A percentile compares a stretch with the other conserved stretches of the same genome.
Conservation (phyloP, 495 filamentous ascomycete genomes). For the Sordaria brevicollis region DNA sequence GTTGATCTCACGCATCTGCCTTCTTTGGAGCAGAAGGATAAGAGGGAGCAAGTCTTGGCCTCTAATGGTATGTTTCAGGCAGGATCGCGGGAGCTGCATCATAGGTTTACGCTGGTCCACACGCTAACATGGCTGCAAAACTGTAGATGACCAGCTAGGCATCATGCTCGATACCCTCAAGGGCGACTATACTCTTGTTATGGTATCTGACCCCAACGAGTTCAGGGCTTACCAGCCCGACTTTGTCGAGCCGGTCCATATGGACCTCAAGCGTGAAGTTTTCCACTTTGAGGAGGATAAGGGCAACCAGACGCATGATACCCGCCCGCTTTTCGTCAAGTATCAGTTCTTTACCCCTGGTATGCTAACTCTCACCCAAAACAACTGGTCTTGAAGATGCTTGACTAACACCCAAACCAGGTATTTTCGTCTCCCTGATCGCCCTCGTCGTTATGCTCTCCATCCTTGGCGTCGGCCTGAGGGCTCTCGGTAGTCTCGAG, state of each 20-base stretch:
- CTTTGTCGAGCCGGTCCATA: slow-evolving; percentile 32
- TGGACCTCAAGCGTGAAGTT: slow-evolving; percentile 37
- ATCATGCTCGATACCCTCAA: slow-evolving; percentile 23
- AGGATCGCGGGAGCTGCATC: background rate
- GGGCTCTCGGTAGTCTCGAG: slow-evolving; percentile 65
- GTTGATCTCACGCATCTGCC: slow-evolving; percentile 41
- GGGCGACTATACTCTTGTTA: slow-evolving; percentile 38
- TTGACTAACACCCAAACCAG: slow-evolving; percentile 4
- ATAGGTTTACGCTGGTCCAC: no score
- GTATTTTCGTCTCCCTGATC: slow-evolving; percentile 72
- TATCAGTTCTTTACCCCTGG: slow-evolving; percentile 84
- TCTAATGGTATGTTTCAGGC: slow-evolving; percentile 45
- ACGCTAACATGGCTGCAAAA: slow-evolving; percentile 6
- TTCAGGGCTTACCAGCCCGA: slow-evolving; percentile 35
- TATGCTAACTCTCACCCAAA: slow-evolving; percentile 3
- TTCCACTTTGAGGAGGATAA: slow-evolving; percentile 5
- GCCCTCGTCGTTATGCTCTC: slow-evolving; percentile 50
- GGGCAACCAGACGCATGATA: slow-evolving; percentile 18
- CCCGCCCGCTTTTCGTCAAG: slow-evolving; percentile 67
- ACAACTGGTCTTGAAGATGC: no score
- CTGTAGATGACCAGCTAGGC: slow-evolving; percentile 30
- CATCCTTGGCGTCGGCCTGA: slow-evolving; percentile 69
- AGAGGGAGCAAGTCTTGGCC: slow-evolving; percentile 45
- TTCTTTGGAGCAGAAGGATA: slow-evolving; percentile 23
- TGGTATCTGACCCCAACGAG: slow-evolving; percentile 28